Percentiles rank a stretch among this genome's conserved stretches.
Evolutionary conservation across 345 rosid genomes (phyloP).

Genomic region (Pistacia vera): DNA sequence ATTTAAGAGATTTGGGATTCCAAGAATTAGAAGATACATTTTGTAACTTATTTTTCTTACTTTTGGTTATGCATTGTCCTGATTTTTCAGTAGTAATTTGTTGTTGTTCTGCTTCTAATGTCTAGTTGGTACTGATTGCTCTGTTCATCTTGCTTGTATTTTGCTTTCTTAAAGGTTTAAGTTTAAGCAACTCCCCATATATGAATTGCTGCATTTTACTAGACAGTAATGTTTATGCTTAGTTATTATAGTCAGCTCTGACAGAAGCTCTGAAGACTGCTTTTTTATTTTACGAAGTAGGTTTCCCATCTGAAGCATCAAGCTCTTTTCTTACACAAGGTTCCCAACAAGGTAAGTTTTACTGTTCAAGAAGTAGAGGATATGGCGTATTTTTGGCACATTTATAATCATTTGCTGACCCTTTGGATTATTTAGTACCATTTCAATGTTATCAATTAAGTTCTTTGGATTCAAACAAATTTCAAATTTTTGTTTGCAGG

Average conservation of each 20-base stretch:
- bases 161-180: background rate
- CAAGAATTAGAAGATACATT: background rate
- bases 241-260: background rate
- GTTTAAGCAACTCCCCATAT: constrained; percentile 2
- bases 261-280: constrained; percentile 1
- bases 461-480: constrained; percentile 10
- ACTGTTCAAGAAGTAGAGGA: background rate
- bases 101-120: background rate
- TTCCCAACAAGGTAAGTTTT: constrained; percentile 36
- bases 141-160: background rate
- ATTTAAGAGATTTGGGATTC: constrained; percentile 1
- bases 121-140: background rate
- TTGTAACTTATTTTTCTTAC: background rate
- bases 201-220: background rate
- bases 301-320: constrained; percentile 64
- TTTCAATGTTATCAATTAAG: background rate
- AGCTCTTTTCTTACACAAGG: constrained; percentile 57
- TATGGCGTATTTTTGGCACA: background rate
- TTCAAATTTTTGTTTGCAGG: constrained; percentile 29
- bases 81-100: background rate
- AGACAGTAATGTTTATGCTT: background rate
- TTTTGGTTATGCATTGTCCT: background rate
- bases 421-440: background rate
- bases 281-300: constrained; percentile 37
- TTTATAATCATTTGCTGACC: background rate